Evolutionary conservation across 148 eudicot genomes (phyloP).

Genomic region (Fagopyrum esculentum): DNA sequence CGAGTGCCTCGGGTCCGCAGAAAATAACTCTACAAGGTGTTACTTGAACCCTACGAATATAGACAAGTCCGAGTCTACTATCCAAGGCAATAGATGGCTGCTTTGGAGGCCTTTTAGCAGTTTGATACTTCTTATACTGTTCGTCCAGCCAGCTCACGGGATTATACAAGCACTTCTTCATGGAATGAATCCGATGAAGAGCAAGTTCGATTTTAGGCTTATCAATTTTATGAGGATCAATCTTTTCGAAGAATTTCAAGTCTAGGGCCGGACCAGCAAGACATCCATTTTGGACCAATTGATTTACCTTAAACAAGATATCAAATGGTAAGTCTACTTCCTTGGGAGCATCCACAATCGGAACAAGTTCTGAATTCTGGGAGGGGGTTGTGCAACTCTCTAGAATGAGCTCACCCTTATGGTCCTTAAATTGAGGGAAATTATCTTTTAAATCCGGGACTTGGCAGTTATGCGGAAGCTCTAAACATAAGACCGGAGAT

Average conservation of each 20-base stretch:
- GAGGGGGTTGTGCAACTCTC: conserved; percentile 37
- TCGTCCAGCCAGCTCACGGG: conserved; percentile 53
- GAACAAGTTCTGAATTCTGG: conserved; percentile 43
- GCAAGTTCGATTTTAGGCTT: conserved; percentile 40
- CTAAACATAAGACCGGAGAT: conserved; percentile 64
- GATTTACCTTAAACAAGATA: conserved; percentile 54
- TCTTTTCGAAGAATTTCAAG: conserved; percentile 42
- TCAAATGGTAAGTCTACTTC: conserved; percentile 47
- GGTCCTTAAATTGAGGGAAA: conserved; percentile 43
- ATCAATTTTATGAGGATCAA: conserved; percentile 42
- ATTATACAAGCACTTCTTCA: conserved; percentile 72
- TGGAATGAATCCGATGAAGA: conserved; percentile 42
- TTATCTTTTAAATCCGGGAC: conserved; percentile 39
- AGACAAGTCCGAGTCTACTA: conserved; percentile 41
- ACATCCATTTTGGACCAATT: conserved; percentile 73
- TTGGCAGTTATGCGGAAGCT: conserved; percentile 38
- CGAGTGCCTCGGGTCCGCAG: conserved; percentile 78
- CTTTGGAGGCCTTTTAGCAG: conserved; percentile 29
- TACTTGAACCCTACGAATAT: conserved; percentile 62
- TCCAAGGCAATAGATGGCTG: conserved; percentile 46
- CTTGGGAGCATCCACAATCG: conserved; percentile 49
- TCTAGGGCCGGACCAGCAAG: conserved; percentile 61
- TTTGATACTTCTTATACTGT: conserved; percentile 30
- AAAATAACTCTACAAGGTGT: conserved; percentile 74
- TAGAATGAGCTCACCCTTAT: conserved; percentile 27